Conservation (phyloP, 2,329 filamentous ascomycete genomes). For the Fonsecaea nubica region DNA sequence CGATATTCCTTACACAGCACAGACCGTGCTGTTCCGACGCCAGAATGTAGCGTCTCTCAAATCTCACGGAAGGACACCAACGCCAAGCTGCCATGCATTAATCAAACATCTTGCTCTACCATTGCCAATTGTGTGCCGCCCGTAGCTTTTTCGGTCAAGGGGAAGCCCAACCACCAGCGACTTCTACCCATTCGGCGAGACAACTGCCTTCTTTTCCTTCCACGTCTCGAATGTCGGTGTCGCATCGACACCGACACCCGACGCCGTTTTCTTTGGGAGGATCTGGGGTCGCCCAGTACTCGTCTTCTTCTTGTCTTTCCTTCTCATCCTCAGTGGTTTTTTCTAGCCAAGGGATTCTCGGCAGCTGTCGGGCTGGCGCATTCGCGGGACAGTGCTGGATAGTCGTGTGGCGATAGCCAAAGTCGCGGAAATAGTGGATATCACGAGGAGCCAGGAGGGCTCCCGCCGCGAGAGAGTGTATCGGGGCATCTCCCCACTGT, state of each 20-base stretch:
- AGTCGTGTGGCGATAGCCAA: constrained; percentile 97
- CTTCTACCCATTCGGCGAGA: constrained; percentile 94
- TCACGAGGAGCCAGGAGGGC: constrained; percentile 80
- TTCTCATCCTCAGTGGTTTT: constrained; percentile 80
- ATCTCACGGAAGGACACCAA: constrained; percentile 26
- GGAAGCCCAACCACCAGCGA: constrained; percentile 88
- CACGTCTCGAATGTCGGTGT: constrained; percentile 96
- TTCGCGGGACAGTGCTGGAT: constrained; percentile 99
- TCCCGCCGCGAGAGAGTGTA: constrained; percentile 95
- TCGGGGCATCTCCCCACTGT: constrained; percentile 97
- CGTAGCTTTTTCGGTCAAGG: constrained; percentile 48
- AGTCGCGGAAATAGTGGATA: constrained; percentile 98
- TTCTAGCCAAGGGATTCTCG: constrained; percentile 80
- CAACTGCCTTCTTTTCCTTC: constrained; percentile 98
- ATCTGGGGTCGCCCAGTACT: constrained; percentile 93
- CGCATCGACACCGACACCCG: constrained; percentile 93
- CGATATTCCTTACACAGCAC: constrained; percentile 16
- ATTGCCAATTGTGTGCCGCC: constrained; percentile 15
- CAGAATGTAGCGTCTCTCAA: constrained; percentile 20
- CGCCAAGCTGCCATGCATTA: constrained; percentile 32
- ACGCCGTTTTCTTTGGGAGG: constrained; percentile 92
- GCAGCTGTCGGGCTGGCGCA: constrained; percentile 84
- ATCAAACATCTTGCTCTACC: constrained; percentile 36
- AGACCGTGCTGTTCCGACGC: constrained; percentile 11
- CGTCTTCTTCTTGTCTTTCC: constrained; percentile 86